Conservation (phyloP, 2,329 filamentous ascomycete genomes). For the Pestalotiopsis sp. region DNA sequence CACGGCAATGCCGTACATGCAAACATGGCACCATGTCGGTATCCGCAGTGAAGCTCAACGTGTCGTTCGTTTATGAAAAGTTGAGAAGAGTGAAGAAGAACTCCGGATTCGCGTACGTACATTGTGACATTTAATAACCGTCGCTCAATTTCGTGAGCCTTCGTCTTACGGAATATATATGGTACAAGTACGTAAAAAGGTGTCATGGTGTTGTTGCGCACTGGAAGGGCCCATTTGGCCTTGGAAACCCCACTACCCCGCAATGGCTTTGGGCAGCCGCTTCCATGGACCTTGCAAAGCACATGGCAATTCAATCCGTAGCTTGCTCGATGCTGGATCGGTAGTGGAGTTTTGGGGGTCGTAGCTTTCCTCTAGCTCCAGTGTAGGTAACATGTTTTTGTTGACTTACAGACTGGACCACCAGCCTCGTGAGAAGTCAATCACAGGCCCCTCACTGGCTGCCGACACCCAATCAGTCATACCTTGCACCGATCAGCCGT, state of each 20-base stretch:
- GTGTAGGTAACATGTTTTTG: neutral
- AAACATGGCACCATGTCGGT: neutral
- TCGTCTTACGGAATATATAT: neutral
- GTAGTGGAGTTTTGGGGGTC: neutral
- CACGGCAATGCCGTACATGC: neutral
- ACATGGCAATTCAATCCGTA: neutral
- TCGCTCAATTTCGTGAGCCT: neutral
- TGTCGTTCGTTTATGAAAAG: no score
- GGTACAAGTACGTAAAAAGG: neutral
- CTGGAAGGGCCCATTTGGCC: no score
- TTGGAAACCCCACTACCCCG: slow-evolving; percentile 1
- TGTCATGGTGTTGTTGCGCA: neutral
- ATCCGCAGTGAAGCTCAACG: no score
- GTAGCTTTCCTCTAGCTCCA: neutral
- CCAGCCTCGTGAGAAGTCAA: neutral
- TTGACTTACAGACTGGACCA: neutral
- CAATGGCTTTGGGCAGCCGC: neutral
- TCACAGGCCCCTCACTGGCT: neutral
- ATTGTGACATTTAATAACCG: neutral
- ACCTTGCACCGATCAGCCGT: no score
- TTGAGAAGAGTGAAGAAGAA: no score
- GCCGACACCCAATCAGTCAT: neutral
- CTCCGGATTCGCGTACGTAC: no score
- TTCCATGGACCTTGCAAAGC: neutral
- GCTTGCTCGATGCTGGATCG: neutral